These are phyloP conservation scores for Hypoxylon lienhwacheense DNA, from an alignment of 495 filamentous ascomycete species.

Conservation along the genomic window DNA sequence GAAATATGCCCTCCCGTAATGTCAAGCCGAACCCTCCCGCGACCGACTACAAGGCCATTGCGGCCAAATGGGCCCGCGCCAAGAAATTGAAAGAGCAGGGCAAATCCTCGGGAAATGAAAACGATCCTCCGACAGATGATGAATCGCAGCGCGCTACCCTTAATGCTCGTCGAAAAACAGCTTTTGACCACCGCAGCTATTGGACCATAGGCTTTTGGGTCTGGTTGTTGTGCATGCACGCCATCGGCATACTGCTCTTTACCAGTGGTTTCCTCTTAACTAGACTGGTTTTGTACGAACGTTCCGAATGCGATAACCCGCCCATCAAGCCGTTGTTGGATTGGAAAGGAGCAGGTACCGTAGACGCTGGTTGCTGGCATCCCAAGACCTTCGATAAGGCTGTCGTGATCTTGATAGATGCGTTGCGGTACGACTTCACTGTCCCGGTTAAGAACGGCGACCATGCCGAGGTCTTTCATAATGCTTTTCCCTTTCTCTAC, in stretches of 20 bases:
- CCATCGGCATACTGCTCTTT: slow-evolving; percentile 84
- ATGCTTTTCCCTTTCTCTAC: slow-evolving; percentile 83
- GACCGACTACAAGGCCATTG: slow-evolving; percentile 47
- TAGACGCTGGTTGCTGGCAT: slow-evolving; percentile 86
- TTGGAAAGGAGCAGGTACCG: slow-evolving; percentile 50
- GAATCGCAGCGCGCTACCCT: slow-evolving; percentile 44
- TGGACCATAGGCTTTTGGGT: slow-evolving; percentile 57
- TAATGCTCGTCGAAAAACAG: slow-evolving; percentile 45
- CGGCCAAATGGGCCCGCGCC: slow-evolving; percentile 50
- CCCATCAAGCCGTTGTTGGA: slow-evolving; percentile 57
- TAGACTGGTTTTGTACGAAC: slow-evolving; percentile 82
- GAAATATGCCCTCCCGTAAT: slow-evolving; percentile 31
- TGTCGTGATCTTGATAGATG: slow-evolving; percentile 89
- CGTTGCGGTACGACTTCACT: slow-evolving; percentile 94
- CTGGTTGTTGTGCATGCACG: slow-evolving; percentile 68
- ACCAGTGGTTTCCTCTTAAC: slow-evolving; percentile 97
- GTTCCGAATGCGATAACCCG: slow-evolving; percentile 75
- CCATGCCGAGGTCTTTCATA: slow-evolving; percentile 73
- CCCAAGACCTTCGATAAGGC: slow-evolving; percentile 89
- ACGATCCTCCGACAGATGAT: slow-evolving; percentile 21
- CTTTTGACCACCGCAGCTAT: slow-evolving; percentile 47
- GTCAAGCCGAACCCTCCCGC: slow-evolving; percentile 31
- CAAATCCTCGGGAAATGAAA: slow-evolving; percentile 28
- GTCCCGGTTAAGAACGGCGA: slow-evolving; percentile 67
- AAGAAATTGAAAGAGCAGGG: slow-evolving; percentile 49